Evolutionary conservation across 805 yeast species (phyloP).

Genomic region (Ascoidea asiatica): DNA sequence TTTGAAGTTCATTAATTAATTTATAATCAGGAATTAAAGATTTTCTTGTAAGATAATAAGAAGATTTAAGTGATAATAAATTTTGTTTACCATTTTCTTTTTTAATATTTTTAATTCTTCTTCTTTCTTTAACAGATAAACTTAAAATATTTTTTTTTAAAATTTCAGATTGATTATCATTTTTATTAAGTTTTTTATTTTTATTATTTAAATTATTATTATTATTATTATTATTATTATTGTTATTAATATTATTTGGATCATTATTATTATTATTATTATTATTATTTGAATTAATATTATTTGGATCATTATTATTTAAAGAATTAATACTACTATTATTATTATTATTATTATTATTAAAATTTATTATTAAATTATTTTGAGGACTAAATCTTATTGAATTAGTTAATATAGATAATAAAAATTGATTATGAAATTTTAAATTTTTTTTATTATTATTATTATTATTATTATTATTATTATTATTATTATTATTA

Average conservation of each 20-base stretch:
- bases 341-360: conserved; percentile 28
- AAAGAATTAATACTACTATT: too few species aligned
- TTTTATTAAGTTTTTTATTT: conserved; percentile 33
- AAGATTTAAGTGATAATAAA: conserved; percentile 40
- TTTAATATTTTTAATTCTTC: conserved; percentile 71
- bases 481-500: neutral
- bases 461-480: neutral
- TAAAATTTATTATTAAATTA: conserved; percentile 25
- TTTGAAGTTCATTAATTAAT: too few species aligned
- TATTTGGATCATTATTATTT: conserved; percentile 30
- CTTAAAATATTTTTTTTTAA: conserved; percentile 80
- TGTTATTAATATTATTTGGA: conserved; percentile 3
- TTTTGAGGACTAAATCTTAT: conserved; percentile 62
- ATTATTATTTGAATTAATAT: conserved; percentile 32
- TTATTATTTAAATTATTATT: conserved; percentile 33
- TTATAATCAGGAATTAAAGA: conserved; percentile 12
- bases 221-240: conserved; percentile 33
- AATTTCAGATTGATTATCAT: conserved; percentile 58
- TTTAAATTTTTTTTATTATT: conserved; percentile 29
- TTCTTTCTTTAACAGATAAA: conserved; percentile 70
- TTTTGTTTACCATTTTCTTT: conserved; percentile 73
- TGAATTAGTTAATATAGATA: conserved; percentile 77
- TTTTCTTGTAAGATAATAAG: conserved; percentile 56
- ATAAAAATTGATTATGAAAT: conserved; percentile 71
- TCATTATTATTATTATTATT: conserved; percentile 34